phyloP scores from a whole-genome alignment of 352 stramenopile genomes.

The Phytophthora fragariae region DNA sequence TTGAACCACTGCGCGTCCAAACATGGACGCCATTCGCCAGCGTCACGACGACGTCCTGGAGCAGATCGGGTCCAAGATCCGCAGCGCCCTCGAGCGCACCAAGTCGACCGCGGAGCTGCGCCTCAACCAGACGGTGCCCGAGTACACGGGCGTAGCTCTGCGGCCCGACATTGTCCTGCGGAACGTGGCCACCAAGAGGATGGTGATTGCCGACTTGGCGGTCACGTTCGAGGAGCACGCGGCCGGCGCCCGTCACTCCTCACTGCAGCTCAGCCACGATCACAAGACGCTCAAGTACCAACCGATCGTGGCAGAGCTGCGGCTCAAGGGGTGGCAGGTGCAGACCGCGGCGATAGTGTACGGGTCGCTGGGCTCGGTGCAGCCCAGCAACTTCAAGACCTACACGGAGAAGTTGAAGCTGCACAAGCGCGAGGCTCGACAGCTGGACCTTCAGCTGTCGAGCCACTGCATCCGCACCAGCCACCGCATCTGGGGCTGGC shows the following conservation, averaged over 20 bases:
- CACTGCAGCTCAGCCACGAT: neutral
- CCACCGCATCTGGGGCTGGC: neutral
- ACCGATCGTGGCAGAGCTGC: neutral
- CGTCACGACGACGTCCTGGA: slow-evolving; percentile 27
- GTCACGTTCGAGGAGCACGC: slow-evolving; percentile 12
- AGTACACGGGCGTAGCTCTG: neutral
- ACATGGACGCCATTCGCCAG: slow-evolving; percentile 7
- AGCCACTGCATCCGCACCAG: neutral
- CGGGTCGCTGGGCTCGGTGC: neutral
- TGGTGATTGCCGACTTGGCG: slow-evolving; percentile 8
- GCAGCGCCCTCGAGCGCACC: neutral
- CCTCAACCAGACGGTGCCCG: slow-evolving; percentile 22
- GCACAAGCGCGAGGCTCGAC: neutral
- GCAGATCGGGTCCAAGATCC: slow-evolving; percentile 14
- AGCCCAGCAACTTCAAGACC: neutral
- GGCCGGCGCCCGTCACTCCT: slow-evolving; percentile 1
- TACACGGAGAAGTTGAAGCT: neutral
- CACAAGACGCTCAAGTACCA: neutral
- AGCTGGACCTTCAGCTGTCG: neutral
- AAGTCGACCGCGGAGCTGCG: slow-evolving; percentile 9
- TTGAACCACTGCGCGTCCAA: slow-evolving; percentile 28
- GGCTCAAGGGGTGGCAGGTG: neutral
- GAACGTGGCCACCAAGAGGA: slow-evolving; percentile 3
- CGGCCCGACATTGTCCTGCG: slow-evolving; percentile 16
- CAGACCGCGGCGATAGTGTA: no score